phyloP scores from a whole-genome alignment of 2,329 filamentous ascomycete genomes.

The Coniochaeta hoffmannii region DNA sequence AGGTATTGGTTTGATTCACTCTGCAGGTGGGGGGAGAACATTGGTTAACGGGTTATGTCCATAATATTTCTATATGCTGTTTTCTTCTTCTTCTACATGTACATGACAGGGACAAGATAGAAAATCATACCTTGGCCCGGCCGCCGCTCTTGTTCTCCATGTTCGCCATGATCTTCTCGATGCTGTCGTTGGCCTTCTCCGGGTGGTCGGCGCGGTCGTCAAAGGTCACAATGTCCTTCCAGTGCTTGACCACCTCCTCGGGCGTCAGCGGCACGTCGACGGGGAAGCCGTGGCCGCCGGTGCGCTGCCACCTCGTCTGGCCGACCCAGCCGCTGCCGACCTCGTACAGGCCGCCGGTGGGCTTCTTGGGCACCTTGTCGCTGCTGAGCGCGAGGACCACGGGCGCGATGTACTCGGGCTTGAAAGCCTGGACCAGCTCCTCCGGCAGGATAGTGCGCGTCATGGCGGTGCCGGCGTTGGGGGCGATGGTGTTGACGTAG shows the following conservation, averaged over 20 bases:
- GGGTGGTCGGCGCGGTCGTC: slow-evolving; percentile 85
- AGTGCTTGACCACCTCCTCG: slow-evolving; percentile 71
- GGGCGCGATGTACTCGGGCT: slow-evolving; percentile 96
- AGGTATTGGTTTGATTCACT: slow-evolving; percentile 51
- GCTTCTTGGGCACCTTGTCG: slow-evolving; percentile 77
- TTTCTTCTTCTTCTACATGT: too few relatives aligned
- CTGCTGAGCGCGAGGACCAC: slow-evolving; percentile 77
- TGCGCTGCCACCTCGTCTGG: slow-evolving; percentile 89
- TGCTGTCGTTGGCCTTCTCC: slow-evolving; percentile 64
- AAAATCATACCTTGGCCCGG: slow-evolving; percentile 47
- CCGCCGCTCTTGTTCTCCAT: slow-evolving; percentile 65
- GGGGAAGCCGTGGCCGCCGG: slow-evolving; percentile 84
- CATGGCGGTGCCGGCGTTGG: slow-evolving; percentile 94
- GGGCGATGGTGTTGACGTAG: slow-evolving; percentile 94
- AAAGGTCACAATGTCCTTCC: slow-evolving; percentile 77
- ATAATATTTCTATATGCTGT: too few relatives aligned
- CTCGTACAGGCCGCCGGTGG: slow-evolving; percentile 86
- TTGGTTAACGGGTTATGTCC: slow-evolving; percentile 1
- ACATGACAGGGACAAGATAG: slow-evolving; percentile 3
- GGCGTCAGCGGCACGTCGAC: slow-evolving; percentile 76
- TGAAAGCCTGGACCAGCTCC: slow-evolving; percentile 97
- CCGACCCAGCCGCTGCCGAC: slow-evolving; percentile 91
- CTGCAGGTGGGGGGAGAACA: slow-evolving; percentile 10
- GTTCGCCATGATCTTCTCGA: slow-evolving; percentile 74
- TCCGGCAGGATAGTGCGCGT: slow-evolving; percentile 90